Conservation (phyloP, 495 filamentous ascomycete genomes). For the Pseudomonodictys pantanalensis region DNA sequence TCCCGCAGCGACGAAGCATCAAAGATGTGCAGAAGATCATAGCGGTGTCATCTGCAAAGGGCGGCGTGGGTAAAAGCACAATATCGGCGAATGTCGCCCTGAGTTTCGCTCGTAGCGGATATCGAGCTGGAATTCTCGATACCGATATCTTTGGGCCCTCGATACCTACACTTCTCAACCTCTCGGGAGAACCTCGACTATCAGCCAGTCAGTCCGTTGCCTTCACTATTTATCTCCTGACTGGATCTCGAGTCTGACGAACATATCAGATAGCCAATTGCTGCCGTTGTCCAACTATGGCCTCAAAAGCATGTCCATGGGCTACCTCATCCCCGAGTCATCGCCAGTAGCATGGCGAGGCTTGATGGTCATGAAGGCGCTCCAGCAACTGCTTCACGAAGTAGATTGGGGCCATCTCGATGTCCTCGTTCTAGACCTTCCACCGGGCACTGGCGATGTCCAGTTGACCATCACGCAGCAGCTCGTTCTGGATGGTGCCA, state of each 20-base stretch:
- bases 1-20: constrained; percentile 77
- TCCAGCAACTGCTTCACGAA: constrained; percentile 91
- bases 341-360: constrained; percentile 90
- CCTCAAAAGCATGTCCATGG: constrained; percentile 97
- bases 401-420: constrained; percentile 87
- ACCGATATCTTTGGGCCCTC: constrained; percentile 96
- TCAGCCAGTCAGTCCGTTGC: constrained; percentile 17
- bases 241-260: not conserved
- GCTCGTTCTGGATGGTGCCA: constrained; percentile 75
- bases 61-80: constrained; percentile 94
- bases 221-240: not conserved
- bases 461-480: constrained; percentile 94
- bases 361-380: constrained; percentile 94
- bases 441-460: constrained; percentile 91
- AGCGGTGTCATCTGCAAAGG: constrained; percentile 92
- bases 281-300: constrained; percentile 92
- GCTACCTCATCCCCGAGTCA: constrained; percentile 77
- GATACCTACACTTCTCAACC: constrained; percentile 83
- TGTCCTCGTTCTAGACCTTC: constrained; percentile 84
- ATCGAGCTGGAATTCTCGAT: constrained; percentile 83
- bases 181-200: constrained; percentile 65
- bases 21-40: constrained; percentile 80
- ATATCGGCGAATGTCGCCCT: constrained; percentile 92
- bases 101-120: constrained; percentile 74
- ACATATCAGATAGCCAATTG: constrained; percentile 65